Evolutionary conservation across 306 rosid genomes (phyloP).

Genomic region (Canavalia ensiformis): DNA sequence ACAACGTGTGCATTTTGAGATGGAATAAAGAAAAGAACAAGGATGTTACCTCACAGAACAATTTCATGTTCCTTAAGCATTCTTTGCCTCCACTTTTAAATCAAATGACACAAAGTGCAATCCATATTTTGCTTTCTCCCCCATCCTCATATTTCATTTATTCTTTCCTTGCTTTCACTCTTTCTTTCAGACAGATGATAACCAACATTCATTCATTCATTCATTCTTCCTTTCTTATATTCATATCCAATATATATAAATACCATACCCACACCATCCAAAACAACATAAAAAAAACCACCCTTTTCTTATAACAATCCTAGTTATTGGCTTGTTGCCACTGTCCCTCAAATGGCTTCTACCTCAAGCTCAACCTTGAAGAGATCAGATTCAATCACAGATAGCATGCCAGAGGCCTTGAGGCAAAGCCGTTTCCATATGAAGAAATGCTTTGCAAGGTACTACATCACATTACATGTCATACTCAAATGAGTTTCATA

Average conservation of each 20-base stretch:
- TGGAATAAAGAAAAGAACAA: slow-evolving; percentile 71
- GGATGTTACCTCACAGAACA: slow-evolving; percentile 18
- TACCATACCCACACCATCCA: slow-evolving; percentile 36
- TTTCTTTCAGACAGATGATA: slow-evolving; percentile 48
- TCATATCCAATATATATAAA: slow-evolving; percentile 44
- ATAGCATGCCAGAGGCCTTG: slow-evolving; percentile 80
- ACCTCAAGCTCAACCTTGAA: slow-evolving; percentile 52
- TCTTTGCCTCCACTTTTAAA: slow-evolving; percentile 60
- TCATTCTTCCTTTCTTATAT: no score
- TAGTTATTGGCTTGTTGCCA: not conserved
- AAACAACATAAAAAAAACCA: slow-evolving; percentile 25
- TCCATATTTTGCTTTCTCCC: slow-evolving; percentile 45
- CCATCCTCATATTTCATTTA: slow-evolving; percentile 49
- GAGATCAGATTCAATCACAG: slow-evolving; percentile 73
- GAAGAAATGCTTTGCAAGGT: slow-evolving; percentile 89
- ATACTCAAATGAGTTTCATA: not conserved
- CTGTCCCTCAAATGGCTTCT: slow-evolving; percentile 63
- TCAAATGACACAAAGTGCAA: slow-evolving; percentile 27
- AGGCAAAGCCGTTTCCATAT: slow-evolving; percentile 71
- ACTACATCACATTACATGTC: not conserved
- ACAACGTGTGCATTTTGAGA: slow-evolving; percentile 39
- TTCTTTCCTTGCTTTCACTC: slow-evolving; percentile 73
- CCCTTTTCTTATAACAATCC: slow-evolving; percentile 15
- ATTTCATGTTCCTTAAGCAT: slow-evolving; percentile 53
- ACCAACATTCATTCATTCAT: slow-evolving; percentile 50